Conservation (phyloP, 495 filamentous ascomycete species). For the Trichoderma asperelloides region DNA sequence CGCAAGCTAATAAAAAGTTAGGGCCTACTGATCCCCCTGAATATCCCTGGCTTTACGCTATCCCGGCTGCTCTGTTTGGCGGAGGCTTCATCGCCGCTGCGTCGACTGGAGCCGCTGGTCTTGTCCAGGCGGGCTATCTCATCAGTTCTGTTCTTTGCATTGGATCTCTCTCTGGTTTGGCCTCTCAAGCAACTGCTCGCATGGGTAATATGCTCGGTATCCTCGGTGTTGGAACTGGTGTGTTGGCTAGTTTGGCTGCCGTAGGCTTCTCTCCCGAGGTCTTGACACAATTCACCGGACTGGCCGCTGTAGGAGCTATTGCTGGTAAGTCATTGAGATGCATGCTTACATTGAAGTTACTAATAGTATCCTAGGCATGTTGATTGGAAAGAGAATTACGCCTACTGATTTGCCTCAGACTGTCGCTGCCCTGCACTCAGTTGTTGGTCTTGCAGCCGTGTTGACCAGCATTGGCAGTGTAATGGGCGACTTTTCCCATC, state of each 20-base stretch:
- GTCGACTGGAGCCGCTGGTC: constrained; percentile 64
- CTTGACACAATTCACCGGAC: constrained; percentile 58
- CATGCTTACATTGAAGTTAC: background rate
- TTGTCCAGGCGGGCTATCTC: constrained; percentile 74
- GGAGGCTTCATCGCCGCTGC: constrained; percentile 69
- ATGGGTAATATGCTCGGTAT: constrained; percentile 76
- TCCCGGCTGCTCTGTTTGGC: constrained; percentile 64
- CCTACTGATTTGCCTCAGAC: constrained; percentile 75
- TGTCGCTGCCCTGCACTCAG: constrained; percentile 71
- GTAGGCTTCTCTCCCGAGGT: constrained; percentile 69
- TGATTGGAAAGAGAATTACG: constrained; percentile 75
- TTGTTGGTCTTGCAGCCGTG: constrained; percentile 74
- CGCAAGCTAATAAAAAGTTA: constrained; percentile 20
- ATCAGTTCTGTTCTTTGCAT: constrained; percentile 74
- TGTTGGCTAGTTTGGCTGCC: constrained; percentile 65
- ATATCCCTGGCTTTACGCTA: constrained; percentile 73
- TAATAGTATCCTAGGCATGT: constrained; percentile 30
- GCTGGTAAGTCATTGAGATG: constrained; percentile 19
- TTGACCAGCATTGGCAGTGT: constrained; percentile 76
- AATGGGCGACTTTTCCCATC: constrained; percentile 59
- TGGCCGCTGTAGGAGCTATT: constrained; percentile 60
- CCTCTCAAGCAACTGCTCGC: constrained; percentile 67
- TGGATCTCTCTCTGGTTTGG: constrained; percentile 59
- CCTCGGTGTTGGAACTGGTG: constrained; percentile 66
- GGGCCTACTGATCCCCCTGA: constrained; percentile 69